These are phyloP conservation scores for Voacanga thouarsii DNA, from an alignment of 257 asterid genomes.

Conservation along the genomic window DNA sequence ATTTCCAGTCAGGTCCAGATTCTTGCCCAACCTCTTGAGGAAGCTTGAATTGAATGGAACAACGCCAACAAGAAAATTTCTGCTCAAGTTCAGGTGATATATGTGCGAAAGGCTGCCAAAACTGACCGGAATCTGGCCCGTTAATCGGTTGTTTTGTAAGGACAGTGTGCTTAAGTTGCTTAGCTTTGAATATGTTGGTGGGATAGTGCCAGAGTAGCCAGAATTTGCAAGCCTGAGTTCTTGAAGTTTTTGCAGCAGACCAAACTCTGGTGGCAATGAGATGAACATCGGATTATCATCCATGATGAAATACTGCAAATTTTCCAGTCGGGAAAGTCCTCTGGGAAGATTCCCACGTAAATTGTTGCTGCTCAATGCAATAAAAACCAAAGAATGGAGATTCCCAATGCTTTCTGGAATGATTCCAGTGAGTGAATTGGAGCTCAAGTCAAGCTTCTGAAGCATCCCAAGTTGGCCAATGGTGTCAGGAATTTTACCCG, in stretches of 20 bases:
- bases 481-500: conserved; percentile 43
- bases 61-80: conserved; percentile 61
- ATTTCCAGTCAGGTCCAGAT: conserved; percentile 78
- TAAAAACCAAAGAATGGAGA: conserved; percentile 51
- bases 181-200: conserved; percentile 49
- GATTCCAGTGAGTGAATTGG: conserved; percentile 54
- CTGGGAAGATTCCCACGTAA: conserved; percentile 47
- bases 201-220: conserved; percentile 70
- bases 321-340: conserved; percentile 38
- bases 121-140: conserved; percentile 59
- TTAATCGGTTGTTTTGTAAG: conserved; percentile 58
- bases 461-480: conserved; percentile 47
- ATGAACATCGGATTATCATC: conserved; percentile 72
- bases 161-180: conserved; percentile 61
- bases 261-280: conserved; percentile 47
- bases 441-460: conserved; percentile 81
- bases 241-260: conserved; percentile 57
- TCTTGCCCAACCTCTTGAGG: conserved; percentile 66
- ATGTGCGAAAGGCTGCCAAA: conserved; percentile 49
- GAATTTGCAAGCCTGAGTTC: conserved; percentile 74
- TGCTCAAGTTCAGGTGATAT: conserved; percentile 77
- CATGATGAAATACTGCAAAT: conserved; percentile 67
- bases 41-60: conserved; percentile 71
- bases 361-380: conserved; percentile 66
- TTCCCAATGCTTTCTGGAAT: conserved; percentile 46